These are phyloP conservation scores for Kuraishia borneana DNA, from an alignment of 805 yeast species.

Conservation along the genomic window DNA sequence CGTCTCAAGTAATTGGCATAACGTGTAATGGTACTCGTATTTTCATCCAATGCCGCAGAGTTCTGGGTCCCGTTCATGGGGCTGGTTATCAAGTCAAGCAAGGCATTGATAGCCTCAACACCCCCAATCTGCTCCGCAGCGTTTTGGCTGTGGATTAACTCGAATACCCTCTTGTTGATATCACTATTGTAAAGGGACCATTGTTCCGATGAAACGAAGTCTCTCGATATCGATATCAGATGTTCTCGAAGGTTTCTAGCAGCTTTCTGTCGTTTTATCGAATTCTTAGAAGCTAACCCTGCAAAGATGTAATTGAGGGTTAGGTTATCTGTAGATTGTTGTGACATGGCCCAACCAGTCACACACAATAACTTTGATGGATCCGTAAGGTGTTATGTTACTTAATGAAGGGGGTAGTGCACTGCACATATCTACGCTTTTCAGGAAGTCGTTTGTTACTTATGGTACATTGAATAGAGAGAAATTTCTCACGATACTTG, in stretches of 20 bases:
- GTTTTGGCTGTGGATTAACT: slow-evolving; percentile 67
- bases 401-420: no score
- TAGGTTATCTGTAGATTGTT: slow-evolving; percentile 1
- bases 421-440: no score
- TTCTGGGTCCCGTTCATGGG: slow-evolving; percentile 21
- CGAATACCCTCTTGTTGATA: slow-evolving; percentile 80
- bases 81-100: slow-evolving; percentile 76
- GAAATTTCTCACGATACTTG: slow-evolving; percentile 94
- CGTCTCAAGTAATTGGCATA: slow-evolving; percentile 82
- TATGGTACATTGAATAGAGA: slow-evolving; percentile 86
- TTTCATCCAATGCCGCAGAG: slow-evolving; percentile 45
- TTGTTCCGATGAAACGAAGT: slow-evolving; percentile 64
- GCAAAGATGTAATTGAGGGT: slow-evolving; percentile 41
- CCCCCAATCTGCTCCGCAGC: slow-evolving; percentile 76
- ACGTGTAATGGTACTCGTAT: slow-evolving; percentile 80
- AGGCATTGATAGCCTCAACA: slow-evolving; percentile 77
- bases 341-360: no score
- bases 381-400: no score
- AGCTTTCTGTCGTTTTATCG: slow-evolving; percentile 35
- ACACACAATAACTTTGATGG: no score
- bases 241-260: slow-evolving; percentile 65
- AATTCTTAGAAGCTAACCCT: slow-evolving; percentile 33
- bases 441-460: no score
- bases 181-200: slow-evolving; percentile 73
- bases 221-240: slow-evolving; percentile 65